Base-by-base conservation (phyloP, 1,284 basidiomycete species). In the Boletellus deceptivus region DNA sequence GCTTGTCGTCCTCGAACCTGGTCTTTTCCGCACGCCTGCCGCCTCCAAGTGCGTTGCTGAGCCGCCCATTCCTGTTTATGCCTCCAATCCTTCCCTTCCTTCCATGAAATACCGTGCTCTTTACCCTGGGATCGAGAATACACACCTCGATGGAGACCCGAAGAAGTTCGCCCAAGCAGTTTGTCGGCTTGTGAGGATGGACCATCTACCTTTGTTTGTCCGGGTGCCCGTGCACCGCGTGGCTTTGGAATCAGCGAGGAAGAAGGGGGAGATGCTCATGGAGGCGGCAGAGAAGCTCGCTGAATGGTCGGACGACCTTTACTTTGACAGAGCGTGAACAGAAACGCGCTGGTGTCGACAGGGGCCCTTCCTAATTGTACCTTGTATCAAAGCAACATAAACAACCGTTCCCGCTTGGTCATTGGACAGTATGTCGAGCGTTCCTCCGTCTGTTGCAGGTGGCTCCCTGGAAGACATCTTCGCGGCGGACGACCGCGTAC, bases 401-500 rank as follows among this genome's bases (percentile, higher is more conserved):
- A 65, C 53, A 66, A 52, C 33, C 35, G 27, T 43, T 52, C 25
- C 49, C 35, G 24, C 34, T 59, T 59, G 43, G 40, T 29, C 44
- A 38, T 20, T 37, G 20, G 39, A 24, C 42, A 45, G 22, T 24
- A 41, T 67, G 64, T 55, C 66, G 17, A 47, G 37, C 51, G 16
- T 34, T 34, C 46, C 74, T 59, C 77, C 75, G 60, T 74, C 83
- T 61, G 71, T 76, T 22, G 70, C 74, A 39, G 70, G 75, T 40
- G 78, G 76, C 46, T 77, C 83, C 31, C 76, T 76, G 46, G 71
- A 72, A 47, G 77, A 78, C 58, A 70, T 70, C n/a, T 93, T 94
- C 65, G 83, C 82, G 37, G 74, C 80, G 43, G 91, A 93, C 67
- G 84, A 85, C 49, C 82, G 86, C 55, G 80, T 92, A 34, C 88